phyloP scores from a whole-genome alignment of 2,329 filamentous ascomycete genomes.

The Stagonosporopsis rhizophila region DNA sequence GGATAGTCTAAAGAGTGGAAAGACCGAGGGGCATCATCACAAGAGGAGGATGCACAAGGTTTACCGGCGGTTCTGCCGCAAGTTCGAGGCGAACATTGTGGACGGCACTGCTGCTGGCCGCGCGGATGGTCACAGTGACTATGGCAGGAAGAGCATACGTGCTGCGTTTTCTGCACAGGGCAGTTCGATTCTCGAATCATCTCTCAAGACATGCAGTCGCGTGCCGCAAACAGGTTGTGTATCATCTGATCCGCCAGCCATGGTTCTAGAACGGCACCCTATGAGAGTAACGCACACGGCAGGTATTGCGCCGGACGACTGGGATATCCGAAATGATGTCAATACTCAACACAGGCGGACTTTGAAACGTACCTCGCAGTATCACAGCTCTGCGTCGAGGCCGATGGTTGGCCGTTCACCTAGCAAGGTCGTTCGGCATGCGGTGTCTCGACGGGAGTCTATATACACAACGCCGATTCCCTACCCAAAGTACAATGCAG shows the following conservation, averaged over 20 bases:
- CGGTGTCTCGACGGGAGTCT: too few species aligned
- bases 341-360: neutral
- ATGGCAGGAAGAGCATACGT: neutral
- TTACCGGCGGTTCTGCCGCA: conserved; percentile 34
- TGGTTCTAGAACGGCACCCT: too few species aligned
- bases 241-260: too few species aligned
- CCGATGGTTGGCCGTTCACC: too few species aligned
- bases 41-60: conserved; percentile 29
- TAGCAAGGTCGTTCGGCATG: too few species aligned
- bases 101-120: neutral
- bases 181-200: neutral
- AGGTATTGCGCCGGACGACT: neutral
- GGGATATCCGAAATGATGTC: neutral
- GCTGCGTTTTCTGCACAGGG: neutral
- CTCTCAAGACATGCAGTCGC: neutral
- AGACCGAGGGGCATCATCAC: neutral
- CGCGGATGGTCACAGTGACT: neutral
- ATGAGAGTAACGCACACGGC: neutral
- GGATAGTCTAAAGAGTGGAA: conserved; percentile 11
- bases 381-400: too few species aligned
- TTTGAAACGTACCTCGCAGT: neutral
- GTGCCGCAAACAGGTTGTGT: too few species aligned
- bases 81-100: conserved; percentile 28
- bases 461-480: too few species aligned
- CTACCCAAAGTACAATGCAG: too few species aligned